A percentile compares a stretch with the other conserved stretches of the same genome.
These are phyloP conservation scores for Acacia melanoxylon DNA, from an alignment of 306 rosid species.

Conservation along the genomic window DNA sequence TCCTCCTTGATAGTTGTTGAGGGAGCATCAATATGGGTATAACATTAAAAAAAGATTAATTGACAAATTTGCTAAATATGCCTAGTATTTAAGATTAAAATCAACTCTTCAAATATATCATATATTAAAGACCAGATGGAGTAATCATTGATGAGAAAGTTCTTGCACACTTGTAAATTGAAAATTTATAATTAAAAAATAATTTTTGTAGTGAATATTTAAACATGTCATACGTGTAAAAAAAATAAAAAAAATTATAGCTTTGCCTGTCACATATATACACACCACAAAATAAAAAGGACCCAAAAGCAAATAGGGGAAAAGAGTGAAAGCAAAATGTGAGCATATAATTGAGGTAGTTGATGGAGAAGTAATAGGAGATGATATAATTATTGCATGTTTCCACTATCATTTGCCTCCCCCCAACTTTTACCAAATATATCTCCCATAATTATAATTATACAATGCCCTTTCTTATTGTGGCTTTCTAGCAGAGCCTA, in stretches of 20 bases:
- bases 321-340: slow-evolving; percentile 1
- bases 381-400: background rate
- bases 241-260: no score
- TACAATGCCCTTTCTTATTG: background rate
- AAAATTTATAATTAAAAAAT: no score
- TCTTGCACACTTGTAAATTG: no score
- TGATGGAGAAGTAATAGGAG: background rate
- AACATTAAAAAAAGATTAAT: no score
- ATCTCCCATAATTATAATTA: background rate
- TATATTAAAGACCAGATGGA: no score
- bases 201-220: background rate
- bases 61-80: no score
- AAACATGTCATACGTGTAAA: background rate
- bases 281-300: background rate
- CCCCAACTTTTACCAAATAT: background rate
- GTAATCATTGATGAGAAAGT: no score
- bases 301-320: background rate
- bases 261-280: background rate
- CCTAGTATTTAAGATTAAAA: no score
- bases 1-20: no score
- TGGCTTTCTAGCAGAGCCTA: background rate
- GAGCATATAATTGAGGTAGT: background rate
- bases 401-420: background rate
- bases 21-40: no score
- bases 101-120: no score